Evolutionary conservation across 2,329 filamentous ascomycete species (phyloP).

Genomic region (Trichoderma asperellum): DNA sequence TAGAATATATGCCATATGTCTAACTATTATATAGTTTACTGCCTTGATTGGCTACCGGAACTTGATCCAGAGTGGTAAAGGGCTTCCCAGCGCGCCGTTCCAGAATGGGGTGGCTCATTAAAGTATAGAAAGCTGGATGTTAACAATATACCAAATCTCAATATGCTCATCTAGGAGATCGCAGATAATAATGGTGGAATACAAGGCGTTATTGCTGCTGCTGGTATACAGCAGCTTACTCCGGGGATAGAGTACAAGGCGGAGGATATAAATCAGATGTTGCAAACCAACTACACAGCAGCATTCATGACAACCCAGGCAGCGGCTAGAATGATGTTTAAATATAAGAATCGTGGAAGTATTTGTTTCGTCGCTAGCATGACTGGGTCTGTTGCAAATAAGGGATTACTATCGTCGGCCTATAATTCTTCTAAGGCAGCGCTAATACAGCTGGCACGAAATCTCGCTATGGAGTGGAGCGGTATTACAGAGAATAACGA

Average conservation of each 20-base stretch:
- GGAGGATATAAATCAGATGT: constrained; percentile 74
- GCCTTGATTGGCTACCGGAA: constrained; percentile 56
- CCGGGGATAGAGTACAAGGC: constrained; percentile 79
- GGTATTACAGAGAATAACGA: constrained; percentile 45
- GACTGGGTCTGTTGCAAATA: constrained; percentile 68
- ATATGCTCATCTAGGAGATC: constrained; percentile 69
- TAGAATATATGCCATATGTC: too few species aligned
- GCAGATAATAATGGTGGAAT: constrained; percentile 67
- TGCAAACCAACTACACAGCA: constrained; percentile 83
- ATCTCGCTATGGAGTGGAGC: constrained; percentile 71
- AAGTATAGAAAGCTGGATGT: constrained; percentile 81
- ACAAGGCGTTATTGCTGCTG: constrained; percentile 75
- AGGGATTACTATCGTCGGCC: constrained; percentile 44
- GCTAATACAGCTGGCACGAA: constrained; percentile 71
- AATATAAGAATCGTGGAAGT: constrained; percentile 60
- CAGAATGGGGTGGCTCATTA: constrained; percentile 18
- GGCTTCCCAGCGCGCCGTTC: constrained; percentile 45
- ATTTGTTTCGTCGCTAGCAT: constrained; percentile 72
- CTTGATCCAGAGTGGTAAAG: constrained; percentile 62
- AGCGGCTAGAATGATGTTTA: constrained; percentile 75
- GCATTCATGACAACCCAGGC: constrained; percentile 85
- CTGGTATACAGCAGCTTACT: constrained; percentile 79
- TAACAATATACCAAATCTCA: constrained; percentile 69
- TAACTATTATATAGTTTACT: constrained; percentile 52
- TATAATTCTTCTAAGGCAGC: constrained; percentile 79